phyloP scores from a whole-genome alignment of 2,329 filamentous ascomycete genomes.

The Colletotrichum spinosum region DNA sequence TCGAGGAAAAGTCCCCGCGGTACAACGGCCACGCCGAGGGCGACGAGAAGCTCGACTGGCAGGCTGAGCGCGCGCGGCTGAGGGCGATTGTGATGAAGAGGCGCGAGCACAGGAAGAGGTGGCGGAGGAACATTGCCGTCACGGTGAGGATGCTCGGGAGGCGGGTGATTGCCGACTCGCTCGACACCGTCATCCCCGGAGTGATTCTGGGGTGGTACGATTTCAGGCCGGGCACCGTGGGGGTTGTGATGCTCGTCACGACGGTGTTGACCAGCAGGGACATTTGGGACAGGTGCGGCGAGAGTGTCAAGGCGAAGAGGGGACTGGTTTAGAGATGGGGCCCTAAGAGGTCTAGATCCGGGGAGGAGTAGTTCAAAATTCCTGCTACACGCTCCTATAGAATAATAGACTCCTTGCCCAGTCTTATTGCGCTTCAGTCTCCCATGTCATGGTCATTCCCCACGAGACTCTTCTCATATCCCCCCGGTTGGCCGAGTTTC shows the following conservation, averaged over 20 bases:
- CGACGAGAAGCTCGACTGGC: slow-evolving; percentile 32
- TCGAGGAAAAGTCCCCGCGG: not conserved
- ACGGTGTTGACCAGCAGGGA: slow-evolving; percentile 70
- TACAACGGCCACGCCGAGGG: slow-evolving; percentile 14
- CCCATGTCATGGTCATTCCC: too few relatives aligned
- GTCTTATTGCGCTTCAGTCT: too few relatives aligned
- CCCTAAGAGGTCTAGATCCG: not conserved
- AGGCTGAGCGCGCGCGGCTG: slow-evolving; percentile 51
- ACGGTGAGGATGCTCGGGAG: slow-evolving; percentile 54
- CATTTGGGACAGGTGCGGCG: slow-evolving; percentile 67
- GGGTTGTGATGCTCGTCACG: slow-evolving; percentile 69
- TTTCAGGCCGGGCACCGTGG: slow-evolving; percentile 63
- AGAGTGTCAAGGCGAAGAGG: slow-evolving; percentile 1
- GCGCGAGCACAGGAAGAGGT: slow-evolving; percentile 47
- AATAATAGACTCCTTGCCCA: slow-evolving; percentile 34
- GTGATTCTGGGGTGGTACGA: slow-evolving; percentile 70
- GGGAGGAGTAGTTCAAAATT: too few relatives aligned
- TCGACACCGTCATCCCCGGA: slow-evolving; percentile 74
- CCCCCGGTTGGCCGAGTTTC: too few relatives aligned
- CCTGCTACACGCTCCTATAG: slow-evolving; percentile 29
- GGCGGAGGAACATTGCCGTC: slow-evolving; percentile 45
- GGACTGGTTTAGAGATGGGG: not conserved
- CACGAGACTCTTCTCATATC: too few relatives aligned
- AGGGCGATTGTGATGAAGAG: slow-evolving; percentile 47
- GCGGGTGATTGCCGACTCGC: slow-evolving; percentile 64